A percentile compares a stretch with the other conserved stretches of the same genome.
Evolutionary conservation across 441 rosid species (phyloP).

Genomic region (Sinapis alba): DNA sequence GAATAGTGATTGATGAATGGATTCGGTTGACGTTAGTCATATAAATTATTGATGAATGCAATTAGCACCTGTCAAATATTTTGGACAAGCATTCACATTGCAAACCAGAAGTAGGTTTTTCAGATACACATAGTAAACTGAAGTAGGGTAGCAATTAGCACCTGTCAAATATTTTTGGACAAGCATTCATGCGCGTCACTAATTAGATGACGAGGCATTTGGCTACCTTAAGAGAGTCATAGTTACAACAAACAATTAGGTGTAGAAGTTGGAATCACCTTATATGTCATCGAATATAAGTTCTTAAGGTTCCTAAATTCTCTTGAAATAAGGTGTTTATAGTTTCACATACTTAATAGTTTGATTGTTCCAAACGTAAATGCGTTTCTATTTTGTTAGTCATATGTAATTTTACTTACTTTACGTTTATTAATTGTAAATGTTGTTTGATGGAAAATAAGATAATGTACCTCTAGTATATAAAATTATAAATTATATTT

Average conservation of each 20-base stretch:
- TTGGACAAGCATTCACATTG: slow-evolving; percentile 19
- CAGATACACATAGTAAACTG: not conserved
- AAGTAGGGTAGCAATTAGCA: no score
- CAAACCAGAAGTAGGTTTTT: not conserved
- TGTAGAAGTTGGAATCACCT: not conserved
- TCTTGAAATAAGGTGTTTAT: not conserved
- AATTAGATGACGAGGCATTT: no score
- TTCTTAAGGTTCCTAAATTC: not conserved
- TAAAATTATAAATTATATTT: not conserved
- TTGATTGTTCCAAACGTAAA: not conserved
- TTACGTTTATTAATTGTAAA: not conserved
- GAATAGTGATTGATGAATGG: not conserved
- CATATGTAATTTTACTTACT: not conserved
- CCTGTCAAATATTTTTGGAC: no score
- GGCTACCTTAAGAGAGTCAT: no score
- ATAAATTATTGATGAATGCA: not conserved
- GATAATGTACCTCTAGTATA: not conserved
- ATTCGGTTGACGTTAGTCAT: not conserved
- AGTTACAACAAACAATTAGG: slow-evolving; percentile 16
- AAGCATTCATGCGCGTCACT: no score
- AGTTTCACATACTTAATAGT: not conserved
- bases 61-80: slow-evolving; percentile 3
- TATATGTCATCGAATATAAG: not conserved
- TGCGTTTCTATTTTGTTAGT: not conserved
- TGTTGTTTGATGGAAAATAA: not conserved